Percentiles rank a stretch among this genome's conserved stretches.
These are phyloP conservation scores for Fusarium albosuccineum DNA, from an alignment of 2,329 filamentous ascomycete genomes.

Conservation along the genomic window DNA sequence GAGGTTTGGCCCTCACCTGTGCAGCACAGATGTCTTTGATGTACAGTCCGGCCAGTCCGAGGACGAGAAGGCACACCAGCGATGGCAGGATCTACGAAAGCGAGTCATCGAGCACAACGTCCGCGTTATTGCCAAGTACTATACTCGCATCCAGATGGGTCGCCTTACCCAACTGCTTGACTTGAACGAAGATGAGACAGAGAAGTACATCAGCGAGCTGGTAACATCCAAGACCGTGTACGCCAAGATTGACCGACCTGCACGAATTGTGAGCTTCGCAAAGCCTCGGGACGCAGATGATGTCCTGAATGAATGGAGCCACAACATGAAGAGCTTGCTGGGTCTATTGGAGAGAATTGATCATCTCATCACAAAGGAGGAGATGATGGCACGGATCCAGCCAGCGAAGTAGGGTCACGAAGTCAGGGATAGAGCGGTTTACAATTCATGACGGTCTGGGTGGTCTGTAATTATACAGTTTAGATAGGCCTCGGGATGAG, in stretches of 20 bases:
- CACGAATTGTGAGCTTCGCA: constrained; percentile 91
- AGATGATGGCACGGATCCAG: constrained; percentile 99
- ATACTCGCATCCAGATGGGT: constrained; percentile 94
- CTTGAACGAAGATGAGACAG: constrained; percentile 93
- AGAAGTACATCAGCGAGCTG: constrained; percentile 98
- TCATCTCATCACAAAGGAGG: constrained; percentile 98
- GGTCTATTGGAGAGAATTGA: constrained; percentile 91
- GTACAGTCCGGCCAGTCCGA: constrained; percentile 71
- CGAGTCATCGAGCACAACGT: constrained; percentile 99
- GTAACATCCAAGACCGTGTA: constrained; percentile 98
- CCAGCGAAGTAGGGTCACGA: constrained; percentile 63
- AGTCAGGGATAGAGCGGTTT: constrained; percentile 38
- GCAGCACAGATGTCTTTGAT: constrained; percentile 90
- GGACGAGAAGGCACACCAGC: constrained; percentile 84
- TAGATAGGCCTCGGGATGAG: constrained; percentile 51
- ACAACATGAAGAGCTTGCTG: constrained; percentile 95
- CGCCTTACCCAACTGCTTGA: constrained; percentile 92
- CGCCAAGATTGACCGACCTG: constrained; percentile 95
- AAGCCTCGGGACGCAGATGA: constrained; percentile 96
- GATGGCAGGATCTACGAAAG: constrained; percentile 96
- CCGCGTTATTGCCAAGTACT: constrained; percentile 97
- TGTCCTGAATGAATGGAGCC: constrained; percentile 97
- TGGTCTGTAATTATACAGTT: constrained; percentile 53
- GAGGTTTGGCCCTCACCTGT: constrained; percentile 89
- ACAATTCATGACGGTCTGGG: constrained; percentile 47